A percentile compares a stretch with the other conserved stretches of the same genome.
Evolutionary conservation across 192 early-diverging fungal species (phyloP).

Genomic region (Umbelopsis sp.): DNA sequence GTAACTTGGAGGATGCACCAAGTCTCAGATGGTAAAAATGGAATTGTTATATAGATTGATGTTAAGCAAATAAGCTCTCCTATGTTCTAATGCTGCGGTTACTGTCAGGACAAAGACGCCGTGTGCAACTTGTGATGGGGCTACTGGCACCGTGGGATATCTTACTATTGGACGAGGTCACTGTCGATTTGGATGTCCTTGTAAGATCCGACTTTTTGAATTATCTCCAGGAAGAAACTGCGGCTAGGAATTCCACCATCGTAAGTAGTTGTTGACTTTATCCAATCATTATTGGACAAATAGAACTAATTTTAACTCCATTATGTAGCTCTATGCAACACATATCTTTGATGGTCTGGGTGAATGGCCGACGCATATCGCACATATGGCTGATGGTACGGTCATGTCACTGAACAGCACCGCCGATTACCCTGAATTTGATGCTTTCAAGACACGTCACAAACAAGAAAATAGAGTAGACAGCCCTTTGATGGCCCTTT

Average conservation of each 20-base stretch:
- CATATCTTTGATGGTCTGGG: slow-evolving; percentile 82
- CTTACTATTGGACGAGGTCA: slow-evolving; percentile 78
- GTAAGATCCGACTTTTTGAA: slow-evolving; percentile 69
- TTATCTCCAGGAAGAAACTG: slow-evolving; percentile 70
- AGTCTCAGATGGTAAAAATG: slow-evolving; percentile 63
- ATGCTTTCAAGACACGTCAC: slow-evolving; percentile 35
- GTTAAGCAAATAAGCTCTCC: slow-evolving; percentile 30
- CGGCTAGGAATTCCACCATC: slow-evolving; percentile 62
- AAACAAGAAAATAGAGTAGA: slow-evolving; percentile 19
- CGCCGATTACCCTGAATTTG: slow-evolving; percentile 58
- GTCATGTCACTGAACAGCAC: slow-evolving; percentile 51
- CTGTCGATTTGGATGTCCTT: slow-evolving; percentile 79
- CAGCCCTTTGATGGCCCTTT: slow-evolving; percentile 37
- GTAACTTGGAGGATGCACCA: slow-evolving; percentile 68
- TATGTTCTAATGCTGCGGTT: slow-evolving; percentile 23
- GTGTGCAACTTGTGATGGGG: slow-evolving; percentile 79
- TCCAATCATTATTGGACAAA: background rate
- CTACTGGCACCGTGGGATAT: slow-evolving; percentile 70
- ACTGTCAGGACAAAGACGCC: slow-evolving; percentile 41
- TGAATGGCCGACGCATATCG: slow-evolving; percentile 74
- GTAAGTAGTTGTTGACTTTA: slow-evolving; percentile 33
- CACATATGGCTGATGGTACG: slow-evolving; percentile 64
- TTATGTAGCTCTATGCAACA: slow-evolving; percentile 63
- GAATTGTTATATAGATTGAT: background rate
- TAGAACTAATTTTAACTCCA: background rate